Evolutionary conservation across 1,139 yeast genomes (phyloP).

Genomic region (Tardiomyces digboiensis): DNA sequence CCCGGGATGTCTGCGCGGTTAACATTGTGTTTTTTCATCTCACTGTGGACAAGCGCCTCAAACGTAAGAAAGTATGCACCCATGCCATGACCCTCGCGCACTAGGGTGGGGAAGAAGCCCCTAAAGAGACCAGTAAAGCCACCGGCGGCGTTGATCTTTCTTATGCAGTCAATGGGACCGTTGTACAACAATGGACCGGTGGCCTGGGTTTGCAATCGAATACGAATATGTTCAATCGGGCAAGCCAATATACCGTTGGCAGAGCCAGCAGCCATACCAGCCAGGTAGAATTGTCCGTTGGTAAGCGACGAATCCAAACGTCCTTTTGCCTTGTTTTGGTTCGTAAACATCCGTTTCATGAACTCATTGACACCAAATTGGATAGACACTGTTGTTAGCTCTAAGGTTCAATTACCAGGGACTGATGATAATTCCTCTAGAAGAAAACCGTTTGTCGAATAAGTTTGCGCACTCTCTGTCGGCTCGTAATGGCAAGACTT

Average conservation of each 20-base stretch:
- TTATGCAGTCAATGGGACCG: conserved; percentile 78
- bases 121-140: conserved; percentile 54
- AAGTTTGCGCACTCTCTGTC: no score
- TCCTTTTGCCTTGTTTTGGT: conserved; percentile 33
- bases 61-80: conserved; percentile 86
- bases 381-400: conserved; percentile 43
- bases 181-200: conserved; percentile 36
- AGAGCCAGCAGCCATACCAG: conserved; percentile 86
- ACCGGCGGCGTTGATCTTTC: conserved; percentile 45
- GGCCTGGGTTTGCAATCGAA: conserved; percentile 80
- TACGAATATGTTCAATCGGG: conserved; percentile 91
- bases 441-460: no score
- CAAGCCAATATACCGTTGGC: conserved; percentile 83
- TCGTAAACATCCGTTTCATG: conserved; percentile 68
- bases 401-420: not conserved
- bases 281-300: conserved; percentile 54
- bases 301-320: conserved; percentile 27
- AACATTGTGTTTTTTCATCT: conserved; percentile 36
- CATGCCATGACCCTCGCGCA: conserved; percentile 81
- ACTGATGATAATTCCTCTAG: no score
- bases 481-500: no score
- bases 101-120: conserved; percentile 70
- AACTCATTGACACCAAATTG: conserved; percentile 87
- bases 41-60: conserved; percentile 70
- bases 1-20: conserved; percentile 67